Evolutionary conservation across 768 basidiomycete species (phyloP).

Genomic region (Psilocybe cubensis): DNA sequence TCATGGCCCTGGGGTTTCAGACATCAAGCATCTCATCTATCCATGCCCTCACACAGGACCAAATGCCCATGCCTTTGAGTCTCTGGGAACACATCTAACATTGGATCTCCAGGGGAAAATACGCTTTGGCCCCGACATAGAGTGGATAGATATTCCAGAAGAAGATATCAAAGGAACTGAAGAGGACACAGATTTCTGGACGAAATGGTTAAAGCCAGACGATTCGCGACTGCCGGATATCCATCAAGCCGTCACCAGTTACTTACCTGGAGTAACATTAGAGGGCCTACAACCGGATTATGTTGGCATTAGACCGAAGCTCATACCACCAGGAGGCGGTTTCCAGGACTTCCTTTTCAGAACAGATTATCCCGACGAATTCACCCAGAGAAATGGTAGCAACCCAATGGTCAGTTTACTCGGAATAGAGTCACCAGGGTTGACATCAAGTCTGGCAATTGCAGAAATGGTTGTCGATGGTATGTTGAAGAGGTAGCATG

Average conservation of each 20-base stretch:
- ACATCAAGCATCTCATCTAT: slow-evolving; percentile 82
- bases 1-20: slow-evolving; percentile 71
- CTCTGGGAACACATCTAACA: slow-evolving; percentile 91
- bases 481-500: slow-evolving; percentile 38
- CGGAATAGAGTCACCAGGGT: slow-evolving; percentile 92
- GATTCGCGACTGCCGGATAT: slow-evolving; percentile 67
- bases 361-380: slow-evolving; percentile 54
- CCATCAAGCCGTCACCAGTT: slow-evolving; percentile 70
- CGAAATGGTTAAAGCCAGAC: slow-evolving; percentile 60
- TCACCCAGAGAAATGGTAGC: slow-evolving; percentile 25
- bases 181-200: slow-evolving; percentile 78
- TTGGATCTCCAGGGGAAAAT: slow-evolving; percentile 84
- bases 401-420: slow-evolving; percentile 78
- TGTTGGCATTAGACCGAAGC: slow-evolving; percentile 85
- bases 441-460: slow-evolving; percentile 87
- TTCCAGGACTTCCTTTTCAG: slow-evolving; percentile 88
- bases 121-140: slow-evolving; percentile 91
- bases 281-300: slow-evolving; percentile 81
- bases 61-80: slow-evolving; percentile 70
- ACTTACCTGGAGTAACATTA: slow-evolving; percentile 64
- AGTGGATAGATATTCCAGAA: slow-evolving; percentile 73
- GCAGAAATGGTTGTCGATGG: slow-evolving; percentile 81
- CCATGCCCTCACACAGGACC: slow-evolving; percentile 78
- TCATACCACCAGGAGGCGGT: slow-evolving; percentile 70
- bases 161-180: slow-evolving; percentile 33